These are phyloP conservation scores for Eucalyptus erythrocorys DNA, from an alignment of 345 rosid genomes.

Conservation along the genomic window DNA sequence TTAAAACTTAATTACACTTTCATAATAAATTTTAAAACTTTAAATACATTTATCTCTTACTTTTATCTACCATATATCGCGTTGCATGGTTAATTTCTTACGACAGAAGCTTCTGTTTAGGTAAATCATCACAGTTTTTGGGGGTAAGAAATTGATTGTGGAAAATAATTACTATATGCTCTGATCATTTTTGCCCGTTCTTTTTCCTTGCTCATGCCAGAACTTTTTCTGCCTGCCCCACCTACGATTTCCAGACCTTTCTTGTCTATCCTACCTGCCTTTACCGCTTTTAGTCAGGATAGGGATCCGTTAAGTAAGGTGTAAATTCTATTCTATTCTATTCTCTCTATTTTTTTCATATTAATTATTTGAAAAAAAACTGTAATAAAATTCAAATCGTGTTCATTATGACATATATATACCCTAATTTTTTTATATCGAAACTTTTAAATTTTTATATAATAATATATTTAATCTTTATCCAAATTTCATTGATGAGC, in stretches of 20 bases:
- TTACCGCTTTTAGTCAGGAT: too few relatives aligned
- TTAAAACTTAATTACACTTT: rapidly evolving
- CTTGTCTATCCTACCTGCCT: neutral
- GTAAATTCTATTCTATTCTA: too few relatives aligned
- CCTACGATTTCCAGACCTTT: neutral
- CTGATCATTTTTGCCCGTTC: neutral
- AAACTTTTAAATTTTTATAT: too few relatives aligned
- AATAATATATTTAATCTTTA: too few relatives aligned
- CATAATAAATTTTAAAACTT: rapidly evolving
- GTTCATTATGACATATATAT: too few relatives aligned
- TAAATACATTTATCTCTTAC: neutral
- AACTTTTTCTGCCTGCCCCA: neutral
- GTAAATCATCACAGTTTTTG: neutral
- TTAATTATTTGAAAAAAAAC: too few relatives aligned
- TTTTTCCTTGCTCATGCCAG: neutral
- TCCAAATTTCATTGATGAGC: too few relatives aligned
- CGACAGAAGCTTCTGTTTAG: neutral
- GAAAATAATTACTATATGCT: neutral
- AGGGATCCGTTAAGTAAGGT: too few relatives aligned
- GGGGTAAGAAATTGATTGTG: neutral
- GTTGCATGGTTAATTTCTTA: neutral
- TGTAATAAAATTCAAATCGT: too few relatives aligned
- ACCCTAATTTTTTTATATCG: too few relatives aligned
- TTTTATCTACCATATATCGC: too few relatives aligned
- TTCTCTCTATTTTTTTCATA: too few relatives aligned